Percentiles rank a stretch among this genome's conserved stretches.
Evolutionary conservation across 2,329 filamentous ascomycete genomes (phyloP).

Genomic region (Microsporum ferrugineum): DNA sequence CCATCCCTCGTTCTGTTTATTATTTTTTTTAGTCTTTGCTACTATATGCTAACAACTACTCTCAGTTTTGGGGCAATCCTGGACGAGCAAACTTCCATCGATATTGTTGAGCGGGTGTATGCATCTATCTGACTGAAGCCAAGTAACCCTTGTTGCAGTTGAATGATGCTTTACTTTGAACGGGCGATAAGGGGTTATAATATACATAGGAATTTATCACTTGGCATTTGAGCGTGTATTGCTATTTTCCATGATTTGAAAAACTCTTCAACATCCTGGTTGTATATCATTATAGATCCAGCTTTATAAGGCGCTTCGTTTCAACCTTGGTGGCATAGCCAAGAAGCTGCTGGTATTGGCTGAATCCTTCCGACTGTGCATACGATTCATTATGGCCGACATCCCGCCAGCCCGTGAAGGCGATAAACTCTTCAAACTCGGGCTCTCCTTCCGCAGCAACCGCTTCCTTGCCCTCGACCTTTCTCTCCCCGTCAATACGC

Average conservation of each 20-base stretch:
- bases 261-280: background rate
- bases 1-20: too few relatives aligned
- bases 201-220: too few relatives aligned
- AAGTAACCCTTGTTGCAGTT: too few relatives aligned
- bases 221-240: too few relatives aligned
- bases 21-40: background rate
- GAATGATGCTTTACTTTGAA: slow-evolving; percentile 9
- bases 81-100: slow-evolving; percentile 16
- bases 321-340: slow-evolving; percentile 19
- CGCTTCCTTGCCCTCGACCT: slow-evolving; percentile 9
- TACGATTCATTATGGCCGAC: slow-evolving; percentile 28
- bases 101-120: slow-evolving; percentile 11
- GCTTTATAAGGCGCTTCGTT: slow-evolving; percentile 13
- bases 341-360: slow-evolving; percentile 19
- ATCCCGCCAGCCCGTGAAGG: slow-evolving; percentile 31
- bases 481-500: slow-evolving; percentile 27
- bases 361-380: slow-evolving; percentile 23
- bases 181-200: background rate
- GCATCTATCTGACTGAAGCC: slow-evolving; percentile 13
- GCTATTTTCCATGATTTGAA: too few relatives aligned
- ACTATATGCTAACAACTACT: background rate
- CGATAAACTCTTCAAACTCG: slow-evolving; percentile 32
- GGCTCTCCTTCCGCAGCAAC: background rate
- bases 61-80: slow-evolving; percentile 20
- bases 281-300: background rate